Evolutionary conservation across 306 rosid species (phyloP), one percentile per base, ranked within the genome.

Genomic region (Acacia melanoxylon): DNA sequence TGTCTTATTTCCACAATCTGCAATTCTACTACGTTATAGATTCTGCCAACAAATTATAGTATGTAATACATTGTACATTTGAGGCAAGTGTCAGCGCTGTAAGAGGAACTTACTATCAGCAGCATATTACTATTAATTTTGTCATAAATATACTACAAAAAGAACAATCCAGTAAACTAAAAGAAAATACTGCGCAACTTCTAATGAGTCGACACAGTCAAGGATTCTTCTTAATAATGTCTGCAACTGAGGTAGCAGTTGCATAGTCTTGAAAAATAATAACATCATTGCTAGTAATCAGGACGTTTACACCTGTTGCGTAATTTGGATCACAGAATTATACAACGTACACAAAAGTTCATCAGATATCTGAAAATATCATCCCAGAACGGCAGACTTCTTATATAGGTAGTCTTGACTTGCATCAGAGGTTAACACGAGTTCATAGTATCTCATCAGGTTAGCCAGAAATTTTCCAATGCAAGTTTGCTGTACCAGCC

Each of bases 401-500:
- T 70, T n/a, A 58, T 27, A 61, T 22, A 58, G n/a, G 22, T 19
- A n/a, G 25, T 79, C 40, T 12, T 63, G 66, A 61, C 19, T 72
- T 79, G 37, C 72, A 70, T 20, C 25, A 62, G 45, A 51, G 49
- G 74, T 46, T 41, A 58, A 58, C 31, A 17, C 44, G 78, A 56
- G 54, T 35, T 49, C 52, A 46, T 27, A 46, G n/a, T n/a, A 78
- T 67, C 41, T 65, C 25, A 80, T 83, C 70, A 66, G 54, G 22
- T 73, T 41, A 27, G 37, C 63, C 42, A 37, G 48, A 71, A 68
- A 46, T 40, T 14, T 31, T 48, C 68, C 17, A 37, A 74, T 66
- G 46, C 52, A 78, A 52, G 59, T 66, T 66, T 75, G 75, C 78
- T 70, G 74, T 63, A 42, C 29, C 33, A 35, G 63, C 82, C 80